Percentiles rank a stretch among this genome's conserved stretches.
phyloP scores from a whole-genome alignment of 2,329 filamentous ascomycete species.

The Mycosphaerella sp. region DNA sequence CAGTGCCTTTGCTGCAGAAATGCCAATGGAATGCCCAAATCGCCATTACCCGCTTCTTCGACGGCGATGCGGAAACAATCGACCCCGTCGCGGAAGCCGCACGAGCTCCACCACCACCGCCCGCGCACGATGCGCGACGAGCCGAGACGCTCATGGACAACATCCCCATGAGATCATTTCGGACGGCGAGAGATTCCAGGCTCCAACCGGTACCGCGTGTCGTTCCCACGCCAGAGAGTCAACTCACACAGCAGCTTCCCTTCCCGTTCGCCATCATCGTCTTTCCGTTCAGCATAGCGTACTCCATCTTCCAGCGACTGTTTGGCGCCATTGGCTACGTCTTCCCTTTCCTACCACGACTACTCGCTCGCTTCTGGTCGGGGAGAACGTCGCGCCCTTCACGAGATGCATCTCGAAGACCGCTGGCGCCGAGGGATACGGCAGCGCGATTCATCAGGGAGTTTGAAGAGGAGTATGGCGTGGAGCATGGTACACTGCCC shows the following conservation, averaged over 20 bases:
- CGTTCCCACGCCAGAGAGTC: slow-evolving; percentile 64
- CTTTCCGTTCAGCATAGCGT: slow-evolving; percentile 73
- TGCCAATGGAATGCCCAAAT: slow-evolving; percentile 98
- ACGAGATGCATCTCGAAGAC: slow-evolving; percentile 58
- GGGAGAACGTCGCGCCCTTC: slow-evolving; percentile 52
- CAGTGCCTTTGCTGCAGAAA: slow-evolving; percentile 70
- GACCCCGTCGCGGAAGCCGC: slow-evolving; percentile 74
- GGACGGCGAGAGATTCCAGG: slow-evolving; percentile 27
- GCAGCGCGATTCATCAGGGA: slow-evolving; percentile 84
- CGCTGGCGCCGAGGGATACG: slow-evolving; percentile 78
- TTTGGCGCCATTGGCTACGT: slow-evolving; percentile 71
- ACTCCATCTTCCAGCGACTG: slow-evolving; percentile 61
- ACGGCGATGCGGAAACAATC: slow-evolving; percentile 84
- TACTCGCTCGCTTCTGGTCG: slow-evolving; percentile 48
- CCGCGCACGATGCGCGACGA: slow-evolving; percentile 55
- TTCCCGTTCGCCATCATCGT: slow-evolving; percentile 73
- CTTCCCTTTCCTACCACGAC: slow-evolving; percentile 70
- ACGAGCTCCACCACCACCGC: slow-evolving; percentile 53
- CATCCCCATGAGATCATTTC: slow-evolving; percentile 39
- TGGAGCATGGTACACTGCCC: slow-evolving; percentile 54
- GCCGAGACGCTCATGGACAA: slow-evolving; percentile 62
- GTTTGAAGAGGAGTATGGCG: slow-evolving; percentile 88
- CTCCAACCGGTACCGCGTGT: slow-evolving; percentile 74
- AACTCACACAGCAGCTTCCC: slow-evolving; percentile 63
- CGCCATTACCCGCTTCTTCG: slow-evolving; percentile 94